Evolutionary conservation across 768 basidiomycete species (phyloP).

Genomic region (Mycena venus): DNA sequence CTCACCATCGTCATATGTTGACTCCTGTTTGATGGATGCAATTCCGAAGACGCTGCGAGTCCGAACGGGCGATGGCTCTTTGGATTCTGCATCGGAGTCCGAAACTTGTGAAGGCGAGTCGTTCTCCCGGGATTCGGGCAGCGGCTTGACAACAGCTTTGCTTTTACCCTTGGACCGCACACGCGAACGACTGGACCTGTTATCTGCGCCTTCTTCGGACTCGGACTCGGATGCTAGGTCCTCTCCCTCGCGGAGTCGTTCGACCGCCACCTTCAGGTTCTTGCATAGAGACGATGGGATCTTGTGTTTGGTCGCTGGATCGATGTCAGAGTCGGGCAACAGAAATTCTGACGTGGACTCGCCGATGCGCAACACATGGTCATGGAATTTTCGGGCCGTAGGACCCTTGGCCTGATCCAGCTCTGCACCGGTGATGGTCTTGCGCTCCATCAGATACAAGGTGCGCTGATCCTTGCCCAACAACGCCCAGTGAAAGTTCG

Average conservation of each 20-base stretch:
- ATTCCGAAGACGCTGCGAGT: not conserved
- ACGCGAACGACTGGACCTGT: not conserved
- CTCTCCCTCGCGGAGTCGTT: not conserved
- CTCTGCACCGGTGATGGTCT: not conserved
- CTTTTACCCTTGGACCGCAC: not conserved
- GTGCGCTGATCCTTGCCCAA: not conserved
- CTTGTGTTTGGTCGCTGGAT: not conserved
- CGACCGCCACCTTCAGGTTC: not conserved
- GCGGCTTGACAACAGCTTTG: not conserved
- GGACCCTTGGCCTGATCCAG: not conserved
- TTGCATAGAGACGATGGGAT: not conserved
- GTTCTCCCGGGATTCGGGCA: not conserved
- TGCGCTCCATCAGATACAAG: not conserved
- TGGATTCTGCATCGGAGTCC: not conserved
- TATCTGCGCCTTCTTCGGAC: not conserved
- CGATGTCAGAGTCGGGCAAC: not conserved
- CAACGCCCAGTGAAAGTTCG: not conserved
- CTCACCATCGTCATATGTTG: not conserved
- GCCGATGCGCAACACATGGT: constrained; percentile 2
- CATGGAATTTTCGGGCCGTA: not conserved
- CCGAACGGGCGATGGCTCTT: not conserved
- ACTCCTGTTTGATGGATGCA: not conserved
- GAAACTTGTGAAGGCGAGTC: not conserved
- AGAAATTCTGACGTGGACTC: not conserved
- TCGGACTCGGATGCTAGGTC: not conserved